Evolutionary conservation across 2,329 filamentous ascomycete species (phyloP), one percentile per base, ranked within the genome.

Genomic region (Cadophora sp.): DNA sequence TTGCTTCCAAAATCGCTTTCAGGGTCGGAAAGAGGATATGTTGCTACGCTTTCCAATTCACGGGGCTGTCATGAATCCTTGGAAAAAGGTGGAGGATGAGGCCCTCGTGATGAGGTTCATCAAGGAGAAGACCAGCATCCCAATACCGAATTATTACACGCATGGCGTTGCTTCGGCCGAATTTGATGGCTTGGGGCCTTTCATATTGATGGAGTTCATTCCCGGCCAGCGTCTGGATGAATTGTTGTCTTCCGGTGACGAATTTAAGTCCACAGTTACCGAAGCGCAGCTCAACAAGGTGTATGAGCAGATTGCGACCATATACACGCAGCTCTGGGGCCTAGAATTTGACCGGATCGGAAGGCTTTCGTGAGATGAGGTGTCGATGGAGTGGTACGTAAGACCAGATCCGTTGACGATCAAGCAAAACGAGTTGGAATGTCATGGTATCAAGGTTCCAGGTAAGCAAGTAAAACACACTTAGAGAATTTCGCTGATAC

Each of bases 271-370:
- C n/a, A 45, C 43, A 48, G 13, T 48, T 48, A 48, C 47, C n/a
- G 47, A 48, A 24, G 3, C 47, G 13, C 47, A 48, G 47, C 20
- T 48, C 20, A 11, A 20, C 13, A 48, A 24, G 47, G 20, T 48
- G 20, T 48, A 47, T 47, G 45, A 20, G n/a, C 45, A 47, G n/a
- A 47, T 47, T n/a, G 16, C 45, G n/a, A 20, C 45, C n/a, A 47
- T 47, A 16, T n/a, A 47, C 7, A n/a, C 45, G 18, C 45, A 47
- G 14, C 45, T 47, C 45, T 47, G n/a, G 45, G n/a, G 45, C 18
- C 45, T 47, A n/a, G 45, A 47, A n/a, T 47, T 47, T 47, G 45
- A 47, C 20, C 45, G n/a, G 45, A 47, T 47, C 45, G 45, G 45
- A 47, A 47, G 16, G 45, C 45, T 47, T 47, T 47, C 45, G 45